Percentiles rank a stretch among this genome's conserved stretches.
Conservation (phyloP, 2,329 filamentous ascomycete species). For the Aspergillus sp. region DNA sequence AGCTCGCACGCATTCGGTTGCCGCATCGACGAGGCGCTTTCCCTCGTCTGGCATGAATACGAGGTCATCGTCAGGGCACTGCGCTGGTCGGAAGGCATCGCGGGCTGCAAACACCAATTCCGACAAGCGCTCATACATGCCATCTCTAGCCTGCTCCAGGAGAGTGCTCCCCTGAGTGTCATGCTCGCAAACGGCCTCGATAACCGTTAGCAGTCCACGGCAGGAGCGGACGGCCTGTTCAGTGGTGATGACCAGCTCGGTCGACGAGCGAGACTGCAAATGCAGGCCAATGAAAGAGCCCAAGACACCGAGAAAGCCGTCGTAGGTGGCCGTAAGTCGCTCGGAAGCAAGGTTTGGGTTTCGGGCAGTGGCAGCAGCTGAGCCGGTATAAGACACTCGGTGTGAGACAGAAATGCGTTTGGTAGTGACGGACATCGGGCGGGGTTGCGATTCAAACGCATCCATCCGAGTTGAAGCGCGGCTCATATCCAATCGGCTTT, state of each 20-base stretch:
- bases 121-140: slow-evolving; percentile 77
- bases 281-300: slow-evolving; percentile 93
- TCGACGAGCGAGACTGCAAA: slow-evolving; percentile 85
- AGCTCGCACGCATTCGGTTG: slow-evolving; percentile 83
- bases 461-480: slow-evolving; percentile 28
- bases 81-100: slow-evolving; percentile 70
- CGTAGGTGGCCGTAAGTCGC: slow-evolving; percentile 75
- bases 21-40: slow-evolving; percentile 70
- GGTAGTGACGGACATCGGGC: slow-evolving; percentile 36
- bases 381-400: slow-evolving; percentile 72
- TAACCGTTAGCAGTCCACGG: slow-evolving; percentile 72
- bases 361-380: slow-evolving; percentile 60
- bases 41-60: slow-evolving; percentile 80
- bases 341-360: slow-evolving; percentile 79
- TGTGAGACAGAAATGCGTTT: slow-evolving; percentile 62
- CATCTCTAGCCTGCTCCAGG: slow-evolving; percentile 67
- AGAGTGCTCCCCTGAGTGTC: slow-evolving; percentile 67
- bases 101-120: slow-evolving; percentile 78
- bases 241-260: slow-evolving; percentile 78
- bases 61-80: slow-evolving; percentile 69
- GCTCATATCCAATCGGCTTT: slow-evolving; percentile 29
- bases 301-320: slow-evolving; percentile 84
- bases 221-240: slow-evolving; percentile 82
- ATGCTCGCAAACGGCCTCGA: slow-evolving; percentile 79
- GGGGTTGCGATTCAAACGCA: slow-evolving; percentile 25